Evolutionary conservation across 1,139 yeast species (phyloP), one percentile per base, ranked within the genome.

Genomic region (Insectozyma bohioensis): DNA sequence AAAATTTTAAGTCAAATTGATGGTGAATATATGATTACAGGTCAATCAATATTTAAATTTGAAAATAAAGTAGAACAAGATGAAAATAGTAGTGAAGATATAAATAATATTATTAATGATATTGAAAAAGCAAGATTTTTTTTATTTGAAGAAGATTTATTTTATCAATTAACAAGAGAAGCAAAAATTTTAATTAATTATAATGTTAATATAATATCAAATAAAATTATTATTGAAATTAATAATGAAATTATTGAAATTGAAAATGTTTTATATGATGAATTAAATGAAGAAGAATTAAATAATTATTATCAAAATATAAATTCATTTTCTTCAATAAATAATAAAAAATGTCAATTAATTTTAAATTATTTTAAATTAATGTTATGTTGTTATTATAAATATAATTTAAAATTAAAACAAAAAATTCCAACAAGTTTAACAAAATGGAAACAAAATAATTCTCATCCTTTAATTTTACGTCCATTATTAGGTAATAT

Each of bases 131-230:
- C 86, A 0, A 66, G 96, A 33, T 80, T 73, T 44, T 77, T 80
- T 41, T 64, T 90, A 6, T 90, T 90, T 61, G 97, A 90, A 51
- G 94, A 86, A 48, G 97, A 90, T 51, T 64, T 84, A 30, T 78
- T 76, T 46, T 75, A 77, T 52, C 87, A 82, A 46, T 60, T 90
- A 40, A 72, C 81, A 20, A 74, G 82, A 41, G 97, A 90, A 56
- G 88, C 95, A 0, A 72, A 82, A 29, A 55, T 72, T 6, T 62
- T 90, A 40, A 70, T 84, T n/a, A 77, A 88, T 23, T 79, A 81
- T 47, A 81, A 84, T 37, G 94, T 86, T 3, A 69, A 73, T 15
- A 75, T 86, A 6, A 78, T 77, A 24, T 76, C 79, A 35, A 82
- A 78, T 46, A 75, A 81, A 35, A 80, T 79, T 43, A 69, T 85